Evolutionary conservation across 345 rosid species (phyloP), one percentile per base, ranked within the genome.

Genomic region (Salix arbutifolia): DNA sequence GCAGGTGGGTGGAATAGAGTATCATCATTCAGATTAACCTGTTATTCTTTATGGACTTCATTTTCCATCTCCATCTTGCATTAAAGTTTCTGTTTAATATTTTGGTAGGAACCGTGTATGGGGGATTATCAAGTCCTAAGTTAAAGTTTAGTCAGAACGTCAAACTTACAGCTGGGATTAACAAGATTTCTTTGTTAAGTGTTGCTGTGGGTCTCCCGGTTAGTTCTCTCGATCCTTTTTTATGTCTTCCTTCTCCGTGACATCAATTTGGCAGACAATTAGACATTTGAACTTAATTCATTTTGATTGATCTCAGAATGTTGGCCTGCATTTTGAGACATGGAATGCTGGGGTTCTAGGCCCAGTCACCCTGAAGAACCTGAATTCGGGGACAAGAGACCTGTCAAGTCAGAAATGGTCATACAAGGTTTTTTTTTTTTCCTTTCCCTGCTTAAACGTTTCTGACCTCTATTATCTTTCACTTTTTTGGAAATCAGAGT

Each of bases 161-260:
- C 46, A 76, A 82, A 46, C 52, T 85, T 60, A 70, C 19, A 10
- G 83, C 72, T 1, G 88, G 88, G 26, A 65, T 62, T 68, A 85
- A 85, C 81, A 79, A 72, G 42, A 78, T 85, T 48, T 76, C 88
- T 19, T 68, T 85, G 37, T 80, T 85, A 25, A 85, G 88, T 28
- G 86, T 78, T 46, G 80, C 86, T 21, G 81, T 85, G 12, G 88
- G 88, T 23, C 79, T 85, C 6, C 84, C 72, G 76, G 87, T 85
- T 37, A 70, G 83, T 74, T 4, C n/a, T 74, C 71, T 73, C 8
- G 19, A 13, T 7, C 71, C 2, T 62, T 19, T 21, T 40, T 7
- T 4, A 4, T 13, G 30, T 3, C 21, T 19, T 14, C 5, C 37
- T 44, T 12, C 40, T 37, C 25, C 1, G 58, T n/a, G 70, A 8